Evolutionary conservation across 768 basidiomycete species (phyloP), one percentile per base, ranked within the genome.

Genomic region (Suillus bovinus): DNA sequence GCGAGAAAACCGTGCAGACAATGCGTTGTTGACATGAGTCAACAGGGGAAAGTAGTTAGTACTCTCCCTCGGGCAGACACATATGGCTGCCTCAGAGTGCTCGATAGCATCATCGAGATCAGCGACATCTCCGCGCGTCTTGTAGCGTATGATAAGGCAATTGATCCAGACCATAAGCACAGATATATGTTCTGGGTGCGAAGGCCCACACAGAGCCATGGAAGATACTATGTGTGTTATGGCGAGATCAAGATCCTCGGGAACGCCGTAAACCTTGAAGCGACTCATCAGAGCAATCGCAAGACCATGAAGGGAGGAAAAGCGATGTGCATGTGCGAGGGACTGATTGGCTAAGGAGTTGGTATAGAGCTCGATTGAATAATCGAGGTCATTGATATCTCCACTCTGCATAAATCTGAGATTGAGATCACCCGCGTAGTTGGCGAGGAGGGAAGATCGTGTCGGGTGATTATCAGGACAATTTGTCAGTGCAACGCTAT

Each of bases 351-450:
- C 46, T 17, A 62, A 61, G 17, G 68, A 71, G 27, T 55, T 58
- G 34, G 59, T 64, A 33, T 72, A 53, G 36, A 63, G 66, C 44
- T 56, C 61, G 50, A 76, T 70, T 16, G 70, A 66, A 49, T 59
- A 61, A 33, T 73, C 58, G 27, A 74, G 65, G 56, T 74, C 71
- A 13, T 57, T 38, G 38, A 56, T 34, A 36, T 70, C 47, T n/a
- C 68, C 66, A 17, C 38, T 27, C 11, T 57, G 36, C 0, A 20
- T 24, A 52, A 65, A 67, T 20, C 72, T 72, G 34, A 55, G 24
- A n/a, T n/a, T 59, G 52, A 71, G 70, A 39, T 67, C 64, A 31
- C 33, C 38, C 13, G 62, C 63, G 42, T 68, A 70, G 46, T 66
- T 71, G 14, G 64, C 61, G 4, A 74, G 64, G 34, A 72, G 63